Base-by-base conservation (phyloP, 148 eudicot species). In the Heliosperma pusillum region DNA sequence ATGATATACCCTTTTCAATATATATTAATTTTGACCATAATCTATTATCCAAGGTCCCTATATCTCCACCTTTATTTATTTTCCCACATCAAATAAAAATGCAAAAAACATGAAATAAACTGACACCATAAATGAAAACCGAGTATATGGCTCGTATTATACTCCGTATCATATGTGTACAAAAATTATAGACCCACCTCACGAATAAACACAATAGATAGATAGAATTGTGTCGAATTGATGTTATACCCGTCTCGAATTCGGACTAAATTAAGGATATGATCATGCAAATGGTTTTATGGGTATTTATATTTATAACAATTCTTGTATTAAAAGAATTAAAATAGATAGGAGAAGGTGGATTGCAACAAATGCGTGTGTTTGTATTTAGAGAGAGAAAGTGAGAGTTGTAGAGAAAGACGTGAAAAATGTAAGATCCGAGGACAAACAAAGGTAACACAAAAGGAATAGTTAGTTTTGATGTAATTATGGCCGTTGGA, bases 361-460 rank as follows among this genome's bases (percentile, higher is more conserved):
- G 68, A 79, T 52, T 74, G 74, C 74, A 79, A 75, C 71, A 78
- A 65, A 53, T 26, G 68, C 75, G 76, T 70, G 57, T 58, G 9
- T 36, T 69, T 50, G 58, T 52, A 52, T 50, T 58, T 52, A 69
- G 82, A 64, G 76, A 64, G 52, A 65, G 78, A 61, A 42, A 44
- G 40, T 24, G 50, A 72, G 68, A 63, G 76, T 42, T 42, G 56
- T 57, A 66, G 65, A 26, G 64, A 47, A 36, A 77, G 79, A 66
- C 79, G 77, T 78, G 86, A 75, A 62, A 50, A 50, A 56, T 78
- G 80, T 61, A 75, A 79, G 85, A 82, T 82, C 85, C 82, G 52
- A 82, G 74, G 82, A 73, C 50, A 70, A 76, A 74, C 77, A 45
- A 66, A 20, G 40, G 55, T 50, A 50, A 16, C 22, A 57, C 0